These are phyloP conservation scores for Pseudogymnoascus sp. DNA, from an alignment of 2,329 filamentous ascomycete species.

Conservation along the genomic window DNA sequence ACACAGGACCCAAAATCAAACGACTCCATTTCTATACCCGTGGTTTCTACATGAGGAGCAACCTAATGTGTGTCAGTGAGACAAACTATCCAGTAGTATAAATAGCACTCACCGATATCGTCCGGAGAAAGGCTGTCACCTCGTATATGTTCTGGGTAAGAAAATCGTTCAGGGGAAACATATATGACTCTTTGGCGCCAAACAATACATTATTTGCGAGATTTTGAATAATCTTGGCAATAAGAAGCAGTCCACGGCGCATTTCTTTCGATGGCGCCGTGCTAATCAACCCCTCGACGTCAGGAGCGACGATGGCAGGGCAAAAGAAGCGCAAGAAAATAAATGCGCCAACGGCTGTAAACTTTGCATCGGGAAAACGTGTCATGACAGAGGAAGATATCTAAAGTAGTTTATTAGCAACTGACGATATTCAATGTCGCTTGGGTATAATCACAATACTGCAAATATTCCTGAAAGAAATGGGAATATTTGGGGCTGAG, in stretches of 20 bases:
- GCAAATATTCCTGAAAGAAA: conserved; percentile 59
- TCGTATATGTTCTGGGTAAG: conserved; percentile 59
- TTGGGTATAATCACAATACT: conserved; percentile 44
- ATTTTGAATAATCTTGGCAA: conserved; percentile 65
- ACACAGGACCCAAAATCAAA: conserved; percentile 67
- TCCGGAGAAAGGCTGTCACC: conserved; percentile 57
- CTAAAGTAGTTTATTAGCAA: conserved; percentile 24
- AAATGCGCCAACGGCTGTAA: conserved; percentile 63
- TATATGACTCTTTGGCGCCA: conserved; percentile 63
- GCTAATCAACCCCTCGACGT: conserved; percentile 57
- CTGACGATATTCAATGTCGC: conserved; percentile 2
- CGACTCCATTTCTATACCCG: conserved; percentile 37
- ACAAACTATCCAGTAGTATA: neutral
- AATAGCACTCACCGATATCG: conserved; percentile 51
- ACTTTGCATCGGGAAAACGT: conserved; percentile 61
- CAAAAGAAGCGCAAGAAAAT: conserved; percentile 67
- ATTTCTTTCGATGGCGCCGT: conserved; percentile 58
- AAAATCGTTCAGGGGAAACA: conserved; percentile 64
- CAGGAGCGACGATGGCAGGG: conserved; percentile 62
- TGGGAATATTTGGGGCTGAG: conserved; percentile 52
- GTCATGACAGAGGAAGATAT: conserved; percentile 56
- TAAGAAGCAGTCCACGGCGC: conserved; percentile 58
- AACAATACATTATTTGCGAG: conserved; percentile 65
- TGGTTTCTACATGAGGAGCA: conserved; percentile 40
- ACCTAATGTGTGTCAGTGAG: conserved; percentile 29